Evolutionary conservation across 768 basidiomycete genomes (phyloP), one percentile per base, ranked within the genome.

Genomic region (Chlorophyllum brunneum): DNA sequence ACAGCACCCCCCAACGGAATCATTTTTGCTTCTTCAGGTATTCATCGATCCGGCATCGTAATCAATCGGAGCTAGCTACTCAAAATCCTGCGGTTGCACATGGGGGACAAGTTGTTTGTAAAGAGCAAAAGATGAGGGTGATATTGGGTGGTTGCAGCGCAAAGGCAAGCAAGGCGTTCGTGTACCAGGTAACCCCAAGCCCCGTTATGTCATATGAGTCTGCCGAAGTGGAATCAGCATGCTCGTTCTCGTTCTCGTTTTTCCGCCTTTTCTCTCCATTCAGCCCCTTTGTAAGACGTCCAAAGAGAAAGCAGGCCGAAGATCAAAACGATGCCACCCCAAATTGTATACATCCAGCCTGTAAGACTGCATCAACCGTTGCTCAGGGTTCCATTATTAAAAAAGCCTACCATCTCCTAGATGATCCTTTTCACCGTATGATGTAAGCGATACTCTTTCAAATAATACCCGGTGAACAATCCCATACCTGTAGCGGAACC

Each of bases 371-470:
- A 13, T 51, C 41, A 44, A 22, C 16, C 4, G 10, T 1, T 13
- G 24, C n/a, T 43, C 31, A 24, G 9, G 7, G 3, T 22, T 10
- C 9, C 5, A 20, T 13, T 7, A 29, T 20, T 23, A 11, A 11
- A 7, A 7, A 18, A 11, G 7, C 65, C 48, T 77, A 62, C 91
- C 91, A 59, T 93, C 91, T 0, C 91, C 91, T 23, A 91, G 70
- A 1, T 77, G 71, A 51, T 83, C 75, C 77, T 89, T 58, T 6
- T 52, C 7, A 10, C 13, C 53, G 8, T 9, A 30, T 29, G 2
- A 2, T 23, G 33, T 43, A 6, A 43, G 40, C 23, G 18, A 18
- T 27, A 27, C 5, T 15, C 20, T 15, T 20, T 39, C 13, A 4
- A 24, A 51, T 5, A n/a, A 13, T 27, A 5, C 16, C 39, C 10